Percentiles rank a stretch among this genome's conserved stretches.
Conservation (phyloP, 768 basidiomycete genomes). For the Pisolithus marmoratus region DNA sequence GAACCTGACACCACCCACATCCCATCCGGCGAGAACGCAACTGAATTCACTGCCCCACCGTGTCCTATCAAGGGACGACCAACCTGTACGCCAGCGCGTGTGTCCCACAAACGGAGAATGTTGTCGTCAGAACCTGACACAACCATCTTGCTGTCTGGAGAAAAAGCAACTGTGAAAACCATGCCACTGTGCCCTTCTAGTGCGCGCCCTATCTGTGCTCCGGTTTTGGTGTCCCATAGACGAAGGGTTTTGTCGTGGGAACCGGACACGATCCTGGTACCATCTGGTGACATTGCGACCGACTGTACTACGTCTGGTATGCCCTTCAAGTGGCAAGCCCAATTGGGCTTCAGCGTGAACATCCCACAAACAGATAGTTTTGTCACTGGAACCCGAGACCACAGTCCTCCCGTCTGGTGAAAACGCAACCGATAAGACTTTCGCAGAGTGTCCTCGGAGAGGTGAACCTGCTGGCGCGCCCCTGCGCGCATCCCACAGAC, state of each 20-base stretch:
- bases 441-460: neutral
- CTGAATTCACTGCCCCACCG: neutral
- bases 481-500: neutral
- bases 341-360: neutral
- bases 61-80: neutral
- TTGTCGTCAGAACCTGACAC: neutral
- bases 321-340: neutral
- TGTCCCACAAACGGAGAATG: neutral
- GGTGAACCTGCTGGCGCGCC: neutral
- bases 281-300: neutral
- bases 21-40: neutral
- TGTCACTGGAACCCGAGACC: conserved; percentile 18
- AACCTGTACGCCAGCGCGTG: neutral
- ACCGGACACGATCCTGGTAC: neutral
- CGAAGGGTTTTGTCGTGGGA: neutral
- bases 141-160: neutral
- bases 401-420: conserved; percentile 11
- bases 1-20: neutral
- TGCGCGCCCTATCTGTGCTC: neutral
- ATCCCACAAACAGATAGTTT: conserved; percentile 4
- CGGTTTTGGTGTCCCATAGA: neutral
- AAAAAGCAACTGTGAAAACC: neutral
- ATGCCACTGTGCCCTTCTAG: neutral
- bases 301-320: neutral
- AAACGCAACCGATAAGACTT: neutral